A percentile compares a stretch with the other conserved stretches of the same genome.
These are phyloP conservation scores for Candida palmyrensis DNA, from an alignment of 805 yeast species.

Conservation along the genomic window DNA sequence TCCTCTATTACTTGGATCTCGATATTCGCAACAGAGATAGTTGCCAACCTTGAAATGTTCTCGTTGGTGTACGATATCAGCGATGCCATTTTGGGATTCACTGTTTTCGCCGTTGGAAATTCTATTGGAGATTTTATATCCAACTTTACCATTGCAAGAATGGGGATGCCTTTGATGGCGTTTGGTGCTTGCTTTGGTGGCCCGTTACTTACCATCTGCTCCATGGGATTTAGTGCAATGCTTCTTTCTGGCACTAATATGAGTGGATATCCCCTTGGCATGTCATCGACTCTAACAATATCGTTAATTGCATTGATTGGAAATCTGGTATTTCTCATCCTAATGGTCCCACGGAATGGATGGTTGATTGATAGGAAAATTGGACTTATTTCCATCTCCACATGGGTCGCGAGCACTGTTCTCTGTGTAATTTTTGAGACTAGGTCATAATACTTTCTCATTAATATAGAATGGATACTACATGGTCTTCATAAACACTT, in stretches of 20 bases:
- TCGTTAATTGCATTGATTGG: conserved; percentile 16
- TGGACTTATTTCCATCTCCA: conserved; percentile 24
- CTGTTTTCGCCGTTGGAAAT: conserved; percentile 88
- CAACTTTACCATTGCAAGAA: conserved; percentile 68
- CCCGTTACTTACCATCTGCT: conserved; percentile 75
- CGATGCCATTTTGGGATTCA: conserved; percentile 79
- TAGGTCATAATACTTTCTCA: background rate
- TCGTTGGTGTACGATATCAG: conserved; percentile 58
- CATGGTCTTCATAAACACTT: background rate
- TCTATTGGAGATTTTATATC: conserved; percentile 88
- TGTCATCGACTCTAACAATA: conserved; percentile 16
- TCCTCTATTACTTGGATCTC: conserved; percentile 68
- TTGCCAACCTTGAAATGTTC: conserved; percentile 55
- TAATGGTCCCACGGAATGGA: conserved; percentile 15
- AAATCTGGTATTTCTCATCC: conserved; percentile 16
- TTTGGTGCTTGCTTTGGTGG: conserved; percentile 96
- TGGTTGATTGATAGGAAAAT: conserved; percentile 32
- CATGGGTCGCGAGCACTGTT: conserved; percentile 25
- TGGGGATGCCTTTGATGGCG: conserved; percentile 87
- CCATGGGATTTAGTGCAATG: conserved; percentile 74
- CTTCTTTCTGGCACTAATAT: conserved; percentile 8
- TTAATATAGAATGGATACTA: background rate
- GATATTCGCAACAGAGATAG: conserved; percentile 63
- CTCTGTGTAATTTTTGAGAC: conserved; percentile 21
- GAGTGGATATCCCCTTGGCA: conserved; percentile 12